Conservation (phyloP, 2,329 filamentous ascomycete species). For the Zymoseptoria tritici region DNA sequence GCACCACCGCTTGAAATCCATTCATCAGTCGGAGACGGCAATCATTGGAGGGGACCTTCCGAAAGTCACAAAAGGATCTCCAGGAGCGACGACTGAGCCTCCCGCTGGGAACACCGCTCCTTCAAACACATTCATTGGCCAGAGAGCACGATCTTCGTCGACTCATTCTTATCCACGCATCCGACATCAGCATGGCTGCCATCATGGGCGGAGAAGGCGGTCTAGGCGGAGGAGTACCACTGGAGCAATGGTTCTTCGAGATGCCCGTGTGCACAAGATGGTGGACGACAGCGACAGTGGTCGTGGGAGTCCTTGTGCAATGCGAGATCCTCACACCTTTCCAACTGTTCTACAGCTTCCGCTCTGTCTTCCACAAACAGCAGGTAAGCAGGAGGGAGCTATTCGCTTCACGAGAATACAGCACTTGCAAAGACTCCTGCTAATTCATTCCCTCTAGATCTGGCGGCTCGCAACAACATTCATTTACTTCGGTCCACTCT, state of each 20-base stretch:
- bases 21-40: neutral
- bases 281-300: constrained; percentile 91
- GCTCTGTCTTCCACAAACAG: constrained; percentile 81
- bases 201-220: constrained; percentile 36
- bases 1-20: neutral
- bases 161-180: neutral
- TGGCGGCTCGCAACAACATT: constrained; percentile 96
- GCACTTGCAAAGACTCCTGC: neutral
- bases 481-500: constrained; percentile 92
- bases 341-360: constrained; percentile 94
- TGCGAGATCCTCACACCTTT: constrained; percentile 88
- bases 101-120: neutral
- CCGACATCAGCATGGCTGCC: constrained; percentile 36
- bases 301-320: constrained; percentile 83
- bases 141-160: neutral
- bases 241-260: constrained; percentile 98
- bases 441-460: constrained; percentile 53
- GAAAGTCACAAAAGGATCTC: neutral
- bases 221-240: constrained; percentile 55
- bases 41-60: neutral
- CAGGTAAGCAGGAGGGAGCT: constrained; percentile 55
- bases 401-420: neutral
- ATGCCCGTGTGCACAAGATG: constrained; percentile 93
- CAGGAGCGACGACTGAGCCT: neutral
- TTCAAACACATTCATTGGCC: neutral